These are phyloP conservation scores for Raphanus hybrid DNA, from an alignment of 441 rosid genomes.

Conservation along the genomic window DNA sequence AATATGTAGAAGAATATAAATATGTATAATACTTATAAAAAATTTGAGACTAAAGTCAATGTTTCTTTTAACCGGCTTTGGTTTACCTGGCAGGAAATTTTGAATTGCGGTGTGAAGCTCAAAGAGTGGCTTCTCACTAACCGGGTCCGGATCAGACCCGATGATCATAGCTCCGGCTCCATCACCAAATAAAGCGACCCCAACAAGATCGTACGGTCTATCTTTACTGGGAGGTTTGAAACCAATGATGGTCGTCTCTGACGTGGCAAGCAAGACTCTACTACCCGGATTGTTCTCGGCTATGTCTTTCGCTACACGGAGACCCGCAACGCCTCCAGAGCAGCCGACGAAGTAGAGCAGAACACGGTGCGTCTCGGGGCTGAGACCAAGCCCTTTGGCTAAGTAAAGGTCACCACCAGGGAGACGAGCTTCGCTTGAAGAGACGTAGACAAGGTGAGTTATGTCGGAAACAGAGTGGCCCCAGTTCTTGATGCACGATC, in stretches of 20 bases:
- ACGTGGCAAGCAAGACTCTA: constrained; percentile 80
- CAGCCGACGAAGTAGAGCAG: constrained; percentile 92
- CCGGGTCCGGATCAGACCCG: constrained; percentile 68
- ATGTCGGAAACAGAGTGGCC: constrained; percentile 75
- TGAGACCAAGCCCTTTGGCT: constrained; percentile 79
- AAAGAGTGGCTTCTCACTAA: constrained; percentile 71
- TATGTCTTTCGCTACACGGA: constrained; percentile 90
- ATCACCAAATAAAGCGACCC: constrained; percentile 92
- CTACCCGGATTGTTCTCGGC: constrained; percentile 96
- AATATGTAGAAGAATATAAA: too few species aligned
- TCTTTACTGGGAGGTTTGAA: constrained; percentile 86
- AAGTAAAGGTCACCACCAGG: constrained; percentile 91
- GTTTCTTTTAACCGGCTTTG: background rate
- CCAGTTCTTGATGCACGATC: constrained; percentile 80
- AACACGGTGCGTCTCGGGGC: constrained; percentile 77
- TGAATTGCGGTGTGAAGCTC: constrained; percentile 92
- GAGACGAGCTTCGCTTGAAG: constrained; percentile 90
- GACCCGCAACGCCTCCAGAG: constrained; percentile 96
- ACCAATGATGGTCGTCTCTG: constrained; percentile 94
- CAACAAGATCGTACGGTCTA: constrained; percentile 95
- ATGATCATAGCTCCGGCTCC: constrained; percentile 92
- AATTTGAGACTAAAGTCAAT: background rate
- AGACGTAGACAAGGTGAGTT: constrained; percentile 89
- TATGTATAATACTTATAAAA: background rate
- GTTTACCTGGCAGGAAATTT: constrained; percentile 54